These are phyloP conservation scores for Phanerochaete carnosa DNA, from an alignment of 768 basidiomycete genomes.

Conservation along the genomic window DNA sequence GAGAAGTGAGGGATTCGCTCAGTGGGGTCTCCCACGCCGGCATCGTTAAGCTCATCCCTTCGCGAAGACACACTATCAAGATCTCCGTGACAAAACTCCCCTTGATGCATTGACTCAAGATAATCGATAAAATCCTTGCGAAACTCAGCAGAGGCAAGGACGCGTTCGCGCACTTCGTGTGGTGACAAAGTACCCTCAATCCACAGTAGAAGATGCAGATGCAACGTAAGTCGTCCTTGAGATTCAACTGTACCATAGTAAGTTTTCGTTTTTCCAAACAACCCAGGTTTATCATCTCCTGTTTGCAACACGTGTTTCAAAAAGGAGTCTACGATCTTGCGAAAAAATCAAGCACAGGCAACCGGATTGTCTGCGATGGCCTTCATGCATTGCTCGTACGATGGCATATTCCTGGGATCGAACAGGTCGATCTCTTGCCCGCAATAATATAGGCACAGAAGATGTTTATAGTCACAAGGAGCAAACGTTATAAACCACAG, in stretches of 20 bases:
- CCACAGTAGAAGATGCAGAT: conserved; percentile 38
- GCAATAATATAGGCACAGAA: conserved; percentile 16
- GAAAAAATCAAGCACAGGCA: conserved; percentile 12
- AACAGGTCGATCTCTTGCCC: conserved; percentile 2
- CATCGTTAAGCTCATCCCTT: too few species aligned
- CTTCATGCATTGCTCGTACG: neutral
- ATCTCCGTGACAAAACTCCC: too few species aligned
- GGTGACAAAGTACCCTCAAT: conserved; percentile 15
- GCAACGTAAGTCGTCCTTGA: conserved; percentile 35
- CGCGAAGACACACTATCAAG: too few species aligned
- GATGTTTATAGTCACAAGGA: conserved; percentile 18
- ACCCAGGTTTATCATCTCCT: neutral
- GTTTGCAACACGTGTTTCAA: conserved; percentile 7
- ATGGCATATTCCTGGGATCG: neutral
- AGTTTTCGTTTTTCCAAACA: conserved; percentile 28
- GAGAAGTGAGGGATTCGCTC: too few species aligned
- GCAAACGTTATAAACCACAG: conserved; percentile 22
- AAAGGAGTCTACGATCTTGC: conserved; percentile 6
- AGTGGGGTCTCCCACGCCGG: too few species aligned
- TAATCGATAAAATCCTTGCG: neutral
- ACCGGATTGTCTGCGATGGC: conserved; percentile 13
- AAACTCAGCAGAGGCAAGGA: neutral
- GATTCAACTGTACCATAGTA: conserved; percentile 41
- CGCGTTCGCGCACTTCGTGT: conserved; percentile 7
- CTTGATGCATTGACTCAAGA: conserved; percentile 4